A percentile compares a stretch with the other conserved stretches of the same genome.
phyloP scores from a whole-genome alignment of 2,329 filamentous ascomycete species.

The Penicillium sp. region DNA sequence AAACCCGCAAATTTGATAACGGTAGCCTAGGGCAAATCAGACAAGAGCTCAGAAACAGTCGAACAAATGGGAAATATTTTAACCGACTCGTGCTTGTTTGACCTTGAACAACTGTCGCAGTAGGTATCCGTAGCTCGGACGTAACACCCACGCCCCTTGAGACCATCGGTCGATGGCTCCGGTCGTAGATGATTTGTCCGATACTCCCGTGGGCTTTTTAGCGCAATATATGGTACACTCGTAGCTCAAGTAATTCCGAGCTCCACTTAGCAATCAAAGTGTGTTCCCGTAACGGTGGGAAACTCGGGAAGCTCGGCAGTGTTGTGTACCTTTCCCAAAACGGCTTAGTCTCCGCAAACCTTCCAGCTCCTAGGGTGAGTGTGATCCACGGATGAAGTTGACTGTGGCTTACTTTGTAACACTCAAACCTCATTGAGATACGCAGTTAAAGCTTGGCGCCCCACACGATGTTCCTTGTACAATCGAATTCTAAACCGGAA shows the following conservation, averaged over 20 bases:
- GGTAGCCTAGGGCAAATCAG: no score
- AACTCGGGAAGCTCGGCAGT: neutral
- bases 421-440: neutral
- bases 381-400: neutral
- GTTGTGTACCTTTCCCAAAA: neutral
- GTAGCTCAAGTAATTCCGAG: neutral
- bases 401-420: neutral
- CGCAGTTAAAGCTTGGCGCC: no score
- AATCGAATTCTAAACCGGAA: no score
- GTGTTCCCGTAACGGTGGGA: neutral
- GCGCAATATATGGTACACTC: neutral
- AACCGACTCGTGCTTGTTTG: neutral
- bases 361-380: neutral
- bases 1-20: neutral
- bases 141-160: neutral
- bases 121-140: neutral
- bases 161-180: neutral
- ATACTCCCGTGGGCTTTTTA: neutral
- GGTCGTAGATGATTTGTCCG: neutral
- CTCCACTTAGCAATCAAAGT: no score
- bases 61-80: neutral
- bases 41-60: no score
- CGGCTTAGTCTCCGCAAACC: neutral
- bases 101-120: neutral
- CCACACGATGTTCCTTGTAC: no score